phyloP scores from a whole-genome alignment of 2,329 filamentous ascomycete species.

The Venturia pyrina region DNA sequence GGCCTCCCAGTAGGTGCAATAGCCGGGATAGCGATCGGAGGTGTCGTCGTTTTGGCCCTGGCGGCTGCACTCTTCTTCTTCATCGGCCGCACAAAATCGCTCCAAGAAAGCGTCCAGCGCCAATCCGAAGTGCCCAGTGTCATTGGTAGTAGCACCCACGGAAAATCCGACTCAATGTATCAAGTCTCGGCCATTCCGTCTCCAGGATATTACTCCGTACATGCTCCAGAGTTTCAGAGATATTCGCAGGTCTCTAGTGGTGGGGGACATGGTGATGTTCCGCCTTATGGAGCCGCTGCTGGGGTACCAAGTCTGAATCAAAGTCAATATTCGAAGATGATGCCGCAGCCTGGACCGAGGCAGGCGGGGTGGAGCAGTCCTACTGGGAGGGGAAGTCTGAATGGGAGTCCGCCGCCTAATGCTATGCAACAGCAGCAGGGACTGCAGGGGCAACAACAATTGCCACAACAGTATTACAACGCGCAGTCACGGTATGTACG shows the following conservation, averaged over 20 bases:
- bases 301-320: not conserved
- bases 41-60: constrained; percentile 49
- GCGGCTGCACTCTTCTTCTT: constrained; percentile 55
- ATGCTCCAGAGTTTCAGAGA: not conserved
- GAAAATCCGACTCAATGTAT: constrained; percentile 3
- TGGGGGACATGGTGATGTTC: not conserved
- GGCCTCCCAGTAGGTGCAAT: constrained; percentile 31
- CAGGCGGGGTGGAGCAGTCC: not conserved
- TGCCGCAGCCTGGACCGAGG: not conserved
- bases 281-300: not conserved
- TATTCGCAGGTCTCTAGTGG: not conserved
- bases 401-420: not conserved
- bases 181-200: not conserved
- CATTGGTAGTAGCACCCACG: not conserved
- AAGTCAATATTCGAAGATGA: not conserved
- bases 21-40: constrained; percentile 51
- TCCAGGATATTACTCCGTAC: not conserved
- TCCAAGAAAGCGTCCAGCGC: constrained; percentile 1
- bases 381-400: not conserved
- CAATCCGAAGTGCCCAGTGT: not conserved
- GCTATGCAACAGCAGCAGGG: not conserved
- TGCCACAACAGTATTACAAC: not conserved
- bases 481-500: not conserved
- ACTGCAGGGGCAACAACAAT: not conserved
- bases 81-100: constrained; percentile 38